phyloP scores from a whole-genome alignment of 2,329 filamentous ascomycete species.

The Clonostachys chloroleuca region DNA sequence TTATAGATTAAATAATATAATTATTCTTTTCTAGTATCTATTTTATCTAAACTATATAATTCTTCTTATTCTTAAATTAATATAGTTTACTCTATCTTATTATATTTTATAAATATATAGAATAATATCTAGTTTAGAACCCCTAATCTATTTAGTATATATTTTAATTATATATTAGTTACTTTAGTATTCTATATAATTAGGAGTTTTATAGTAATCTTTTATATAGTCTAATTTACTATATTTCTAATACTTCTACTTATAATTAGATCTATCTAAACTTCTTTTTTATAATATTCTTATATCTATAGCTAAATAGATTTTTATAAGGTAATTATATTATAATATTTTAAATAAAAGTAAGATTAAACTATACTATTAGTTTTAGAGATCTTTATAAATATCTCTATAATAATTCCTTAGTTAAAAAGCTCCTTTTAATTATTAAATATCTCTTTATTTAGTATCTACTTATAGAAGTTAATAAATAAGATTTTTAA shows the following conservation, averaged over 20 bases:
- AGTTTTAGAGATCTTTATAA: too few relatives aligned
- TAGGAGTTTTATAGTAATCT: too few relatives aligned
- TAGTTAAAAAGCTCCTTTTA: neutral
- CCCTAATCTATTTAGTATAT: neutral
- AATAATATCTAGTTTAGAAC: neutral
- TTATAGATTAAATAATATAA: neutral
- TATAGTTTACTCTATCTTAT: slow-evolving; percentile 2
- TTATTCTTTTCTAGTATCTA: too few relatives aligned
- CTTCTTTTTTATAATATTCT: neutral
- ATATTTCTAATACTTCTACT: neutral
- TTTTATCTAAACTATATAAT: too few relatives aligned
- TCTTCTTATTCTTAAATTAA: slow-evolving; percentile 1
- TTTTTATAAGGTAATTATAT: too few relatives aligned
- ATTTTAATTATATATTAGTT: neutral
- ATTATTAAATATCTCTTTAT: neutral
- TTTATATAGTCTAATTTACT: neutral
- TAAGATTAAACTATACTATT: neutral
- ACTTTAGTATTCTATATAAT: neutral
- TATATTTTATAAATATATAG: neutral
- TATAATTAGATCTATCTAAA: neutral
- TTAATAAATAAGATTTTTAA: too few relatives aligned
- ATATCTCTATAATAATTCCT: neutral
- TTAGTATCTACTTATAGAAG: too few relatives aligned
- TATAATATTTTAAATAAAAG: slow-evolving; percentile 3
- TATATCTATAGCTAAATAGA: slow-evolving; percentile 1